These are phyloP conservation scores for Penicillium polonicum DNA, from an alignment of 2,329 filamentous ascomycete species.

Conservation along the genomic window DNA sequence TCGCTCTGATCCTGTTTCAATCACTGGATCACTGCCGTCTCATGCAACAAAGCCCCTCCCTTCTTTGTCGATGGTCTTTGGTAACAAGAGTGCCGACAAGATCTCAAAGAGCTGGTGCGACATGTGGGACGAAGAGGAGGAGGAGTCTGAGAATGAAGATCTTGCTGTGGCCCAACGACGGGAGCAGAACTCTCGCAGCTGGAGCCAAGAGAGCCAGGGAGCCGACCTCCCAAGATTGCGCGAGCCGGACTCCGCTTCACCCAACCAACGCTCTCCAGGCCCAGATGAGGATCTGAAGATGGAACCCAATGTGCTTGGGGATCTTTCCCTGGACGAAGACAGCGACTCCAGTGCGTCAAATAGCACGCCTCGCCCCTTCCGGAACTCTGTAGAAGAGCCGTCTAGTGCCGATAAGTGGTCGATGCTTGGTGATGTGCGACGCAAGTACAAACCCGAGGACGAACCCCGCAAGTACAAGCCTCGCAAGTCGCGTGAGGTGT, in stretches of 20 bases:
- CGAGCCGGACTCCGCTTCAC: conserved; percentile 55
- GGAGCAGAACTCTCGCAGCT: conserved; percentile 69
- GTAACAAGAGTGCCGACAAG: conserved; percentile 63
- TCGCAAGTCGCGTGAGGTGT: conserved; percentile 54
- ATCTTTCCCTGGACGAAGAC: conserved; percentile 60
- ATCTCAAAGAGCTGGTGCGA: conserved; percentile 99
- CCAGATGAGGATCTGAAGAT: conserved; percentile 26
- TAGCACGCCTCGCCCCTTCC: conserved; percentile 43
- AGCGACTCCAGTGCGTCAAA: conserved; percentile 52
- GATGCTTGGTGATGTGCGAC: conserved; percentile 77
- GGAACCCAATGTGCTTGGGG: conserved; percentile 18
- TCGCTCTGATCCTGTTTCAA: conserved; percentile 65
- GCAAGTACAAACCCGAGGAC: conserved; percentile 55
- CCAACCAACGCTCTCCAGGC: conserved; percentile 48
- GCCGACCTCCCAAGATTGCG: conserved; percentile 53
- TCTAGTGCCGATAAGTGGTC: conserved; percentile 77
- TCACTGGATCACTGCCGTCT: conserved; percentile 72
- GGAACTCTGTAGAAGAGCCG: conserved; percentile 60
- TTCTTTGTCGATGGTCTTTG: conserved; percentile 77
- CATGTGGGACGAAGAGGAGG: conserved; percentile 91
- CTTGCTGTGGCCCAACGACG: conserved; percentile 58
- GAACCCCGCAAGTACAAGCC: conserved; percentile 64
- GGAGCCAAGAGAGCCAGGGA: conserved; percentile 71
- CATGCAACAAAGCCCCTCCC: conserved; percentile 60
- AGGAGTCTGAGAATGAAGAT: conserved; percentile 65